Evolutionary conservation across 1,284 basidiomycete species (phyloP), one percentile per base, ranked within the genome.

Genomic region (Trichosporon ovoides): DNA sequence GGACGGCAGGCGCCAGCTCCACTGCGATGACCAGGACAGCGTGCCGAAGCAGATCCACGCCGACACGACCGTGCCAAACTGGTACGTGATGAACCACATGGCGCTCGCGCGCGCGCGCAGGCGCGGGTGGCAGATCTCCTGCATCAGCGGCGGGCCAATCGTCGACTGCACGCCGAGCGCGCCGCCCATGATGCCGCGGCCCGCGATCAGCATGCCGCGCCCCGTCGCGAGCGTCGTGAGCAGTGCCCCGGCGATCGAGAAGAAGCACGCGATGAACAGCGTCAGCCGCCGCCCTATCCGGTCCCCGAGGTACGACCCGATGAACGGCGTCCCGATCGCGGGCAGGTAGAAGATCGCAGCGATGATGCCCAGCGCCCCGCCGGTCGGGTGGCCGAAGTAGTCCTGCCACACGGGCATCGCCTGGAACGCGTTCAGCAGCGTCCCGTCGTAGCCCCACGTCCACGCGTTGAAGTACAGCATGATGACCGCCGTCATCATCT

Each of bases 41-140:
- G 65, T 66, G 16, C 68, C 68, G 40, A 52, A 66, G 12, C 60
- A 62, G 16, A 64, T 33, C 62, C 63, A 70, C 2, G 66, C 63
- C 13, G 61, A 79, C 13, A 55, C 38, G 40, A 65, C 60, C 14
- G 86, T 81, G 58, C 87, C 88, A 19, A 85, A 83, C 56, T 69
- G 71, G 87, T 87, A 89, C 50, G 87, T 82, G 18, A 85, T 85
- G 33, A 48, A 22, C 34, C 31, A 56, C 16, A 53, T 49, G 9
- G 48, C 38, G 35, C 83, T 76, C 3, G 85, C 74, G 10, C 82
- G 81, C 7, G 84, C 86, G 63, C 87, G 85, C 71, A 88, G 84
- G 0, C 81, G 77, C 35, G 88, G 88, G 71, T 89, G 89, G 1
- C 52, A 57, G 18, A 48, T 38, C 28, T 53, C 57, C 43, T 68